Evolutionary conservation across 2,329 filamentous ascomycete species (phyloP).

Genomic region (Ceratocystis papillata): DNA sequence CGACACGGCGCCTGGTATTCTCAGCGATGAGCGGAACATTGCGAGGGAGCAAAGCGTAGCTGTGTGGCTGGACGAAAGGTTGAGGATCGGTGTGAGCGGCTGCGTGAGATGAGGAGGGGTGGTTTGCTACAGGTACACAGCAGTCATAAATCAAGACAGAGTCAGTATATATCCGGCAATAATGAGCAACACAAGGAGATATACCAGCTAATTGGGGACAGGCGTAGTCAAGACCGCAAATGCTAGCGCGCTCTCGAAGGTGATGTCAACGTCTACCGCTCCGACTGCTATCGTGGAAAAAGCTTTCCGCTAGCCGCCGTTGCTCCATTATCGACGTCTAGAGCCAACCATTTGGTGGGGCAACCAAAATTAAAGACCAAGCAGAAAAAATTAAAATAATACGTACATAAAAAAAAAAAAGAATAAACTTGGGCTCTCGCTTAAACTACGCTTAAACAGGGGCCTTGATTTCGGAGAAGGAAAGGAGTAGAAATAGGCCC

Average conservation of each 20-base stretch:
- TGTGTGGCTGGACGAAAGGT: neutral
- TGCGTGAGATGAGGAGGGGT: slow-evolving; percentile 1
- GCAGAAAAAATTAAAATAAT: no score
- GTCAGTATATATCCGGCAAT: neutral
- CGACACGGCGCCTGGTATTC: slow-evolving; percentile 39
- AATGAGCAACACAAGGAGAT: neutral
- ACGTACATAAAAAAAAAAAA: neutral
- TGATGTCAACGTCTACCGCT: slow-evolving; percentile 9
- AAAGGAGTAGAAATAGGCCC: neutral
- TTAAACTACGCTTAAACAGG: slow-evolving; percentile 5
- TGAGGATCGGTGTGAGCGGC: neutral
- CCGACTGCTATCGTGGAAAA: slow-evolving; percentile 19
- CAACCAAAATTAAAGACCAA: neutral
- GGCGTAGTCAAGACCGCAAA: neutral
- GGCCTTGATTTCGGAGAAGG: neutral
- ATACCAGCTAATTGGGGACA: neutral
- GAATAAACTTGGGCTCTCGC: neutral
- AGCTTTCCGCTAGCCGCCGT: slow-evolving; percentile 22
- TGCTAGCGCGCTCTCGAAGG: neutral
- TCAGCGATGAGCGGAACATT: slow-evolving; percentile 47
- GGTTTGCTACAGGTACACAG: neutral
- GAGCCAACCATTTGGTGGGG: slow-evolving; percentile 22
- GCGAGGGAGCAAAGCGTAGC: slow-evolving; percentile 12
- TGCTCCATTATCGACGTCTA: slow-evolving; percentile 5
- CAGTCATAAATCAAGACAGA: neutral